These are phyloP conservation scores for Vanrija sp. DNA, from an alignment of 1,284 basidiomycete genomes.

Conservation along the genomic window DNA sequence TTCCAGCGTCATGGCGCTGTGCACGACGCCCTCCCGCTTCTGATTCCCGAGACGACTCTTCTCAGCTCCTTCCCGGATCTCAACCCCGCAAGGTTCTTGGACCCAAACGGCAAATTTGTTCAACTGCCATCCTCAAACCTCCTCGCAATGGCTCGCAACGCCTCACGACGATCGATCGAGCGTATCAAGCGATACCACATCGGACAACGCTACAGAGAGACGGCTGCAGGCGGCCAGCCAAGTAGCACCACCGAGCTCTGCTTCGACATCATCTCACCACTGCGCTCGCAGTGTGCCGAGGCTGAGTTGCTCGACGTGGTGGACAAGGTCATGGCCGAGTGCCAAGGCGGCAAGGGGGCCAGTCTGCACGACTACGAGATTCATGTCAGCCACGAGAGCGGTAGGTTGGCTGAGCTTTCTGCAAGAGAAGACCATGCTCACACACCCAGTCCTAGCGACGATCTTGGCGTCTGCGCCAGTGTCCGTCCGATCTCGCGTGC, in stretches of 20 bases:
- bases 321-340: conserved; percentile 47
- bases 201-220: conserved; percentile 58
- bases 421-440: background rate
- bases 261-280: conserved; percentile 48
- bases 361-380: conserved; percentile 45
- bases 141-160: conserved; percentile 77
- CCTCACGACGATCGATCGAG: conserved; percentile 66
- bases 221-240: conserved; percentile 45
- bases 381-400: conserved; percentile 44
- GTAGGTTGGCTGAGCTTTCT: conserved; percentile 14
- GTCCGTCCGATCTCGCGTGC: conserved; percentile 26
- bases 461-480: conserved; percentile 39
- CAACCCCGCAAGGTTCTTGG: conserved; percentile 67
- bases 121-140: conserved; percentile 73
- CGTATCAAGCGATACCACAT: conserved; percentile 90
- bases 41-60: conserved; percentile 64
- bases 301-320: conserved; percentile 48
- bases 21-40: conserved; percentile 69
- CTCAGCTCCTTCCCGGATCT: conserved; percentile 60
- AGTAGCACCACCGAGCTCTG: conserved; percentile 36
- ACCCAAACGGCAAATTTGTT: conserved; percentile 75
- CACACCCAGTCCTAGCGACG: conserved; percentile 30
- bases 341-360: conserved; percentile 30
- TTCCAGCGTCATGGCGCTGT: conserved; percentile 88
- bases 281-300: conserved; percentile 45